Base-by-base conservation (phyloP, 805 yeast genomes). In the Myxozyma nipponensis region DNA sequence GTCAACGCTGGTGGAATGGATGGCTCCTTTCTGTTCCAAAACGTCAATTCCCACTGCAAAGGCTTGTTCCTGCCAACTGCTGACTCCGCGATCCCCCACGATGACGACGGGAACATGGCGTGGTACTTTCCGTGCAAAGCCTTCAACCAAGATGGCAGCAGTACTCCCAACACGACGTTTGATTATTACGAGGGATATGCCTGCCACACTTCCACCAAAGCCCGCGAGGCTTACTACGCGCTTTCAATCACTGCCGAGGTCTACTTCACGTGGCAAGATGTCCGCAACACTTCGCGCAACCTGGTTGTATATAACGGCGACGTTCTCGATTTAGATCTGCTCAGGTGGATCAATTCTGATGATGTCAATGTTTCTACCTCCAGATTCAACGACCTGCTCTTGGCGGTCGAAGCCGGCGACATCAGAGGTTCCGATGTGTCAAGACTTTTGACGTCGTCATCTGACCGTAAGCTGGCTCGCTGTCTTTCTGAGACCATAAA, bases 81-180 rank as follows among this genome's bases (percentile, higher is more conserved):
- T 2, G 77, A 82, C 63, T 77, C 86, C 60, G 61, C 83, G 0
- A 90, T 90, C 51, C 97, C 97, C 1, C 69, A 72, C 54, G 73
- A 77, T 49, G 74, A 70, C 37, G 77, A 77, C 28, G 82, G 78
- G 22, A 74, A 77, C 26, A 66, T 91, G 59, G 97, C 95, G 17
- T 90, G 96, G 96, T 93, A 93, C 69, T 88, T 90, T 83, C 98
- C 98, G 2, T 93, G 98, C 72, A 81, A 83, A 60, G 54, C 85
- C 28, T 72, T 78, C 46, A 68, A 72, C 38, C 84, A 79, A 59
- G 86, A 87, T 65, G 95, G 95, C 3, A 75, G 93, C 1, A 67
- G 85, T 1, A 49, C 68, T 25, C 85, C 86, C 36, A 85, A 86
- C 65, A 76, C 76, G 56, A 78, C 89, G 1, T 60, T 57, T 18